Evolutionary conservation across 495 filamentous ascomycete genomes (phyloP).

Genomic region (Neurospora intermedia): DNA sequence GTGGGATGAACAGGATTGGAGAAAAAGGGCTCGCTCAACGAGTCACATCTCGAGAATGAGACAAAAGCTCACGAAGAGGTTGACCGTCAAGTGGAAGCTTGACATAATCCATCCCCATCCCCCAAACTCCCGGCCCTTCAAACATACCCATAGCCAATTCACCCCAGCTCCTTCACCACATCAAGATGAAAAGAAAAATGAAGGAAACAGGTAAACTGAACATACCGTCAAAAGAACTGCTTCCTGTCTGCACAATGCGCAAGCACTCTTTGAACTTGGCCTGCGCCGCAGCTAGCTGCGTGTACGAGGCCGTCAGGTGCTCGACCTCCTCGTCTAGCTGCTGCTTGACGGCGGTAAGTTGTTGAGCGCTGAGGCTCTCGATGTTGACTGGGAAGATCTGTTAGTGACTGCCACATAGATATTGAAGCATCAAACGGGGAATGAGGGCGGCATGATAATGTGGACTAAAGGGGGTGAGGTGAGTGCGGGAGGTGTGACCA

Average conservation of each 20-base stretch:
- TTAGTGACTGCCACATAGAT: neutral
- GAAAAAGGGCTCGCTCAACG: neutral
- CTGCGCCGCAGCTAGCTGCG: slow-evolving; percentile 80
- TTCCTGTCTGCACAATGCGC: slow-evolving; percentile 52
- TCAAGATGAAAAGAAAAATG: neutral
- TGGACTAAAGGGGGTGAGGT: neutral
- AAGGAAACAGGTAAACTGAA: neutral
- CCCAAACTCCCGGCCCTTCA: neutral
- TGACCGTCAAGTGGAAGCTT: neutral
- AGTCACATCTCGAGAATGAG: neutral
- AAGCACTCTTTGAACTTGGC: slow-evolving; percentile 87
- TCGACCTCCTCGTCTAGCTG: slow-evolving; percentile 92
- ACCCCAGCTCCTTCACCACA: neutral
- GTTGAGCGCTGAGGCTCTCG: slow-evolving; percentile 38
- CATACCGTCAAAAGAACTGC: slow-evolving; percentile 27
- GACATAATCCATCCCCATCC: neutral
- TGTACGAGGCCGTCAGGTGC: slow-evolving; percentile 80
- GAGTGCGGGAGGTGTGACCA: neutral
- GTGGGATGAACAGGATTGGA: neutral
- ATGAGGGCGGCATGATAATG: no score
- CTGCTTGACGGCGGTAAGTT: slow-evolving; percentile 64
- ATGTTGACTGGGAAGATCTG: slow-evolving; percentile 27
- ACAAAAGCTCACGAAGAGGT: neutral
- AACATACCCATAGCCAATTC: neutral
- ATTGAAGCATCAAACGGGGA: no score